These are phyloP conservation scores for Laguncularia racemosa DNA, from an alignment of 345 rosid genomes.

Conservation along the genomic window DNA sequence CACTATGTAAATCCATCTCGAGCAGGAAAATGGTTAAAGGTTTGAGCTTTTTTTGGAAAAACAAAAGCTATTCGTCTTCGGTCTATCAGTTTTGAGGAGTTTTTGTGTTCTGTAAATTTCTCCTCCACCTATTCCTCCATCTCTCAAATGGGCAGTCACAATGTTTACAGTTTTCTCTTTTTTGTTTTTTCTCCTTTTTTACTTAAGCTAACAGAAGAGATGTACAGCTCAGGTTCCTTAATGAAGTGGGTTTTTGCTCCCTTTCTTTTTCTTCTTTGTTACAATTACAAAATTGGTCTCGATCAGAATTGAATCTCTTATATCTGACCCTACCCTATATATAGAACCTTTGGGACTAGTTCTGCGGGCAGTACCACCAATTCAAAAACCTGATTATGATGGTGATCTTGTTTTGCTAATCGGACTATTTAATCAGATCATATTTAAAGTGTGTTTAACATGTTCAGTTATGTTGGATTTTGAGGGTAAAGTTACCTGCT, in stretches of 20 bases:
- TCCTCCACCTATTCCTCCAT: constrained; percentile 4
- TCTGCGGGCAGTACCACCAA: too few species aligned
- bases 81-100: constrained; percentile 10
- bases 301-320: too few species aligned
- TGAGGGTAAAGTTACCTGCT: too few species aligned
- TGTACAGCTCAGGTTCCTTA: constrained; percentile 42
- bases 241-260: constrained; percentile 25
- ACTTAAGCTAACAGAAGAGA: constrained; percentile 21
- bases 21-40: constrained; percentile 67
- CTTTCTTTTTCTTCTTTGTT: constrained; percentile 5
- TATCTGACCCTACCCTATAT: too few species aligned
- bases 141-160: constrained; percentile 1
- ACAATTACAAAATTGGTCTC: constrained; percentile 13
- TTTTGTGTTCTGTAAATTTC: constrained; percentile 39
- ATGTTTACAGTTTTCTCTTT: not conserved
- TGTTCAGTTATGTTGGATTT: too few species aligned
- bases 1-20: constrained; percentile 57
- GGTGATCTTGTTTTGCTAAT: too few species aligned
- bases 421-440: too few species aligned
- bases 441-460: too few species aligned
- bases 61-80: constrained; percentile 67
- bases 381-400: too few species aligned
- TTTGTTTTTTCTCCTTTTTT: not conserved
- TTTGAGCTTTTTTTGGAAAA: constrained; percentile 78
- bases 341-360: too few species aligned